Evolutionary conservation across 352 stramenopile species (phyloP), one percentile per base, ranked within the genome.

Genomic region (Phytophthora palmivora): DNA sequence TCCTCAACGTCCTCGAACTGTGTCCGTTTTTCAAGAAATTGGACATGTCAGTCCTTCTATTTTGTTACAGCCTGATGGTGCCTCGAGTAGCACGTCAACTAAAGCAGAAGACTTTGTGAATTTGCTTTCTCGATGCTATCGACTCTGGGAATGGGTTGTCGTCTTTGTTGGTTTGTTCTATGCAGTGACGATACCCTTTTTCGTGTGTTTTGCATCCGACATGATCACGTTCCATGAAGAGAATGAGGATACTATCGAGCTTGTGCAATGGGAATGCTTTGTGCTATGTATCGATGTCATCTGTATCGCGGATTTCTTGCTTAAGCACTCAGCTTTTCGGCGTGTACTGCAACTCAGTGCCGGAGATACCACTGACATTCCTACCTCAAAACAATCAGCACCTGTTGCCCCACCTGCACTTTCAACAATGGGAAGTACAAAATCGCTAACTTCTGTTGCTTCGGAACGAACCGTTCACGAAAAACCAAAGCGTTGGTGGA

Each of bases 241-340:
- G 61, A 14, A 47, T 21, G 1, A 30, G n/a, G 21, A 32, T 26
- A 19, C 58, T 16, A 16, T 24, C 0, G 12, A 45, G 9, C 30
- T 88, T 2, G 30, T 15, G 0, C 57, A 66, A 48, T 88, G 69
- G 72, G 57, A 78, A 7, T 48, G 58, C 8, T 67, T 82, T n/a
- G 74, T 84, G 1, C 39, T 70, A 14, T 58, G 67, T 14, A 50
- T 89, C 38, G 79, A 91, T 26, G 9, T 76, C 0, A 72, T 89
- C 24, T 88, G 79, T 21, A 49, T 91, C n/a, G 24, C 84, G 1
- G 78, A 89, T 33, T 26, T 87, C 11, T 46, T 72, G 2, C 72
- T 91, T 30, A 87, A 86, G 43, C 76, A 79, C 39, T 85, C 79
- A 11, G 74, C 71, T 6, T 89, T 91, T 44, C 66, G 71, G 6